phyloP scores from a whole-genome alignment of 129 eudicot genomes.

The Mikania micrantha region DNA sequence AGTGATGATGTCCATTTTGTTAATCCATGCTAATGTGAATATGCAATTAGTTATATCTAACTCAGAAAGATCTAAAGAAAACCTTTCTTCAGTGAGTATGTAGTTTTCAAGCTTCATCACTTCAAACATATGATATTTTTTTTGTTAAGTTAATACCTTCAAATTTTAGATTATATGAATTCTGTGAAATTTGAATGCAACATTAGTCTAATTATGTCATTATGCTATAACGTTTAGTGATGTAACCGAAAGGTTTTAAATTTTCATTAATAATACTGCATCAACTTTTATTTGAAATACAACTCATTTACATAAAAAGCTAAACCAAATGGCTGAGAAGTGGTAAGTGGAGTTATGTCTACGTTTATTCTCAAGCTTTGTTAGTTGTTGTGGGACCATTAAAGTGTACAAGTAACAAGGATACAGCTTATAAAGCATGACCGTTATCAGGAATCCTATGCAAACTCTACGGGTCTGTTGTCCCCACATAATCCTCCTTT shows the following conservation, averaged over 20 bases:
- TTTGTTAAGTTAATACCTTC: background rate
- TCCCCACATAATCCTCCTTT: slow-evolving; percentile 23
- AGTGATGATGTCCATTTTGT: background rate
- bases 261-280: too few species aligned
- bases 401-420: slow-evolving; percentile 17
- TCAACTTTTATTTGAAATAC: background rate
- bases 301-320: slow-evolving; percentile 13
- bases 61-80: background rate
- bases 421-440: slow-evolving; percentile 19
- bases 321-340: slow-evolving; percentile 8
- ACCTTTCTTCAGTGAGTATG: background rate
- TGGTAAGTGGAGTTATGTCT: slow-evolving; percentile 16
- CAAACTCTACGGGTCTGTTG: slow-evolving; percentile 21
- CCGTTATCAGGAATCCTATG: slow-evolving; percentile 23
- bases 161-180: background rate
- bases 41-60: background rate
- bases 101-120: background rate
- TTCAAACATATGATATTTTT: background rate
- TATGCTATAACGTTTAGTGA: background rate
- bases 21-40: background rate
- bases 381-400: slow-evolving; percentile 18
- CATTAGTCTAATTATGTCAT: background rate
- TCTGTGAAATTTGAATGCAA: background rate
- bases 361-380: slow-evolving; percentile 14
- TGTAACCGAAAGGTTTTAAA: background rate